Evolutionary conservation across 345 rosid genomes (phyloP), one percentile per base, ranked within the genome.

Genomic region (Lepidium aucheri): DNA sequence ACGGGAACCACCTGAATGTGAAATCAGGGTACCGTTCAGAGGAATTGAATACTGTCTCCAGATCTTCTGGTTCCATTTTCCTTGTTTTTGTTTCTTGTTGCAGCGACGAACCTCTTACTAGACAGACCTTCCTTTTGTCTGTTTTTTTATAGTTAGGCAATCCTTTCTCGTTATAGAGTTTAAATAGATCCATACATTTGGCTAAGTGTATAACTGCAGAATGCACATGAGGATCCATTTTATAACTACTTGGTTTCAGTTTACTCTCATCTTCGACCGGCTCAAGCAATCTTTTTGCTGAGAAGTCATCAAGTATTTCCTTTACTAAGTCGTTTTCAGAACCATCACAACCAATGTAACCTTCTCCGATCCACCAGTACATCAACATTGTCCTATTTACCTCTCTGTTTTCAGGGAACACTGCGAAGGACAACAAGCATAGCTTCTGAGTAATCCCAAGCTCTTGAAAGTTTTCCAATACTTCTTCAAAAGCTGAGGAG

Each of bases 311-410:
- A 32, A 84, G 77, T 66, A 69, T 47, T 0, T 4, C 9, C 4
- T 17, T 53, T 28, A 74, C 82, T 0, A 5, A 12, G 6, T 5
- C 6, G 6, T 55, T 30, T 26, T 53, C 62, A 6, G 43, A 49
- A 24, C 41, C 17, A 15, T 57, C 40, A 16, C n/a, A 6, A 1
- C 0, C 0, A 24, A 77, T 44, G 49, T 81, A 56, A 15, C 69
- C 76, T 74, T 87, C 85, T 55, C 85, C 90, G 18, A 80, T 68
- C 84, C 86, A 85, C 91, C 83, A 85, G 35, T 74, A 64, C 56
- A 73, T 75, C 70, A 85, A 26, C 64, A 78, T 43, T 69, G 81
- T 79, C 73, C 73, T 81, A 61, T 69, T 67, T 8, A 83, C 65
- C 63, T 69, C 79, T 17, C 60, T 74, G 49, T 76, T 68, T 61